phyloP scores from a whole-genome alignment of 2,329 filamentous ascomycete species.

The Chaetomiaceae sp. region DNA sequence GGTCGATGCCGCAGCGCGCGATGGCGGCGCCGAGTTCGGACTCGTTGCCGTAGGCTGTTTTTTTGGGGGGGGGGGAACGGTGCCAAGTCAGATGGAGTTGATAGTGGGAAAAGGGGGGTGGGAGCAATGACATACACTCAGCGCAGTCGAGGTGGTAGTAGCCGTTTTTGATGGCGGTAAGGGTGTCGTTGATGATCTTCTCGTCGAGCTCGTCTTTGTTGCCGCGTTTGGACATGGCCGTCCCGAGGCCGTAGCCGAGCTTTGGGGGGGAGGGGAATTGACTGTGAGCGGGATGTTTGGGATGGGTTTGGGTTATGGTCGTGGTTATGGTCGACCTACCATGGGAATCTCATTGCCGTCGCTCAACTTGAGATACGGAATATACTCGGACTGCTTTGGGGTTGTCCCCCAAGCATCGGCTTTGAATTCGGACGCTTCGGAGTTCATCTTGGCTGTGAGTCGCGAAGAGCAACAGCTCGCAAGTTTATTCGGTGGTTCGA shows the following conservation, averaged over 20 bases:
- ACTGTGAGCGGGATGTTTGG: constrained; percentile 10
- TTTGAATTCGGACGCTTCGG: constrained; percentile 37
- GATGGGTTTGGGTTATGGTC: neutral
- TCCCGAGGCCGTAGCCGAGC: constrained; percentile 70
- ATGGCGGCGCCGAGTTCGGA: constrained; percentile 68
- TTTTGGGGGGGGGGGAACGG: constrained; percentile 25
- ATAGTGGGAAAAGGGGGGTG: neutral
- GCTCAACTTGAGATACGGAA: constrained; percentile 64
- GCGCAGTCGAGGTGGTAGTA: constrained; percentile 73
- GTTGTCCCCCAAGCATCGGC: constrained; percentile 37
- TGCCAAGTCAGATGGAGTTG: constrained; percentile 11
- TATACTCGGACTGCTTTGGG: constrained; percentile 39
- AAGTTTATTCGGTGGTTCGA: no score
- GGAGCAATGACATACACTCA: constrained; percentile 46
- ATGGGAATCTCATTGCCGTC: constrained; percentile 70
- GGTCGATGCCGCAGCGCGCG: constrained; percentile 59
- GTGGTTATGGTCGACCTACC: constrained; percentile 42
- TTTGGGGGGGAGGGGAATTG: constrained; percentile 33
- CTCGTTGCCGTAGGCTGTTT: constrained; percentile 58
- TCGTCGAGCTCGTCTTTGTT: constrained; percentile 51
- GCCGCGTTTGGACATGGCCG: constrained; percentile 57
- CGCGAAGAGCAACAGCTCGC: no score
- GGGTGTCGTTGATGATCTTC: constrained; percentile 44
- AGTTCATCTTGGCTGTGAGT: constrained; percentile 37
- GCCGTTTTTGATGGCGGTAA: constrained; percentile 63